Evolutionary conservation across 768 basidiomycete species (phyloP).

Genomic region (Amanita jacksonii): DNA sequence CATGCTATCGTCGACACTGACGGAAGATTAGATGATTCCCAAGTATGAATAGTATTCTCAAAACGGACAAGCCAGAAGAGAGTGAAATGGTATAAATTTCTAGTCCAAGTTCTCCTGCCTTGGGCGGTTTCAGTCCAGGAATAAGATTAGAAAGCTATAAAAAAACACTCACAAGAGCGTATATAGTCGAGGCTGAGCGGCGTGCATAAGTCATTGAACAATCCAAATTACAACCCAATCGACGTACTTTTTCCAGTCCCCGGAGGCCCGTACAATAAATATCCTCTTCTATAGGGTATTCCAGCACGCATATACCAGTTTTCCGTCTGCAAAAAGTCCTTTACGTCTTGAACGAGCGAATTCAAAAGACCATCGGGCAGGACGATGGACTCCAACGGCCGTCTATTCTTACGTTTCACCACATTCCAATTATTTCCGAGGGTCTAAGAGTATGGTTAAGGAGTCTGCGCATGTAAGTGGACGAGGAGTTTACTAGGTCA

Average conservation of each 20-base stretch:
- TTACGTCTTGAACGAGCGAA: conserved; percentile 37
- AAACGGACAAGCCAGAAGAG: conserved; percentile 35
- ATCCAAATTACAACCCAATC: conserved; percentile 4
- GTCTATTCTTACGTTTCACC: conserved; percentile 38
- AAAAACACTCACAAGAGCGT: conserved; percentile 30
- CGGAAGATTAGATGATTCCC: conserved; percentile 5
- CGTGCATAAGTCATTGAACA: conserved; percentile 28
- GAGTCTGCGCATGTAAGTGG: conserved; percentile 14
- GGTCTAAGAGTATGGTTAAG: conserved; percentile 20
- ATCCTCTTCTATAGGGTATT: conserved; percentile 49
- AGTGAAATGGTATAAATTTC: conserved; percentile 68
- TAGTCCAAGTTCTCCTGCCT: conserved; percentile 62
- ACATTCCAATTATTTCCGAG: conserved; percentile 32
- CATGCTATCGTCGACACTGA: conserved; percentile 40
- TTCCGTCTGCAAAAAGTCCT: conserved; percentile 42
- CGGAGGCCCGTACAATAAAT: conserved; percentile 49
- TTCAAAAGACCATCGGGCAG: conserved; percentile 38
- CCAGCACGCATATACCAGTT: conserved; percentile 51
- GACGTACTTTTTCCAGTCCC: conserved; percentile 50
- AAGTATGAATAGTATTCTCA: background rate
- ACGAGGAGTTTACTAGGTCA: conserved; percentile 18
- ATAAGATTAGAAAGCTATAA: background rate
- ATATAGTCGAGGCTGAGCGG: conserved; percentile 41
- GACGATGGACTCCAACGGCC: conserved; percentile 44
- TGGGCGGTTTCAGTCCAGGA: conserved; percentile 4